Evolutionary conservation across 805 yeast species (phyloP), one percentile per base, ranked within the genome.

Genomic region (Candida namnaoensis): DNA sequence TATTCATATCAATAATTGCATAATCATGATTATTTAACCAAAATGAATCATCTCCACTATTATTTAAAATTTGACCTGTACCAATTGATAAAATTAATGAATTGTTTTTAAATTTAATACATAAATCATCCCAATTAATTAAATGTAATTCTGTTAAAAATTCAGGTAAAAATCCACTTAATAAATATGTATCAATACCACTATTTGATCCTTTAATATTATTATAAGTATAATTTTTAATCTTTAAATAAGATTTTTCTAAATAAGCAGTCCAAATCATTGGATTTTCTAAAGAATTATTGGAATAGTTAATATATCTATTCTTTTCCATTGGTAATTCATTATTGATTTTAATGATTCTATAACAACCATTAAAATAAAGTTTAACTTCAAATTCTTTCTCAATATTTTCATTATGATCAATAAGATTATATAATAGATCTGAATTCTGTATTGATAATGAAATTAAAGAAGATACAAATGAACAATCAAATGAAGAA

Each of bases 91-190:
- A 38, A 28, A 80, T 47, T 24, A 79, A 57, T 3, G 61, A 47
- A 5, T 69, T 69, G 2, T 42, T 27, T 5, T 45, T 37, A 54
- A 70, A 70, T 2, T 51, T 41, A 1, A 44, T 39, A 41, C 47
- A 43, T 43, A 76, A 12, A 44, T 44, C 36, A 25, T 57, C 42
- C 69, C 79, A 64, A 12, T 30, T 12, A 12, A 30, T 30, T 13
- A 30, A 12, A 13, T 13, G 13, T 1, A 71, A 47, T 0, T 46
- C 44, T 1, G 52, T 47, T 38, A 58, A 44, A 40, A 68, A 69
- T 44, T 85, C 88, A 0, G 96, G 95, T 7, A 82, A 56, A 80
- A 84, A 88, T 1, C 90, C 88, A 2, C 79, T 67, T 3, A 88
- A 48, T 35, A 77, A 59, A 50, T 64, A 85, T 0, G 84, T 72